These are phyloP conservation scores for Tulasnella sp. DNA, from an alignment of 768 basidiomycete species.

Conservation along the genomic window DNA sequence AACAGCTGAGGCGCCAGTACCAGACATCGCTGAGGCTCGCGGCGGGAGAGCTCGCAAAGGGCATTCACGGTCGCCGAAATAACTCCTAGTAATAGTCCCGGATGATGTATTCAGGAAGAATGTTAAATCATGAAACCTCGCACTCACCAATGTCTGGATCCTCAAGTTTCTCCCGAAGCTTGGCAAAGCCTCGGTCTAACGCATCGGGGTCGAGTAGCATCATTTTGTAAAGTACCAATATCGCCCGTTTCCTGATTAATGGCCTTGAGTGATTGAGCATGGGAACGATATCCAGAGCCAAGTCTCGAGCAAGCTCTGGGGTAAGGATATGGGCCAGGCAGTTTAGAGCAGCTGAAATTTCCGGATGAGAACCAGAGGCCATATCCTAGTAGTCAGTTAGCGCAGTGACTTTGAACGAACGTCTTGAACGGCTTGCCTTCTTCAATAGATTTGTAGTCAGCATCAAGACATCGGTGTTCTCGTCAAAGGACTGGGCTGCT, in stretches of 20 bases:
- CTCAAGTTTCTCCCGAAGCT: constrained; percentile 70
- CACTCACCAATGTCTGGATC: constrained; percentile 58
- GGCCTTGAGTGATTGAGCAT: constrained; percentile 86
- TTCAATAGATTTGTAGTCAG: constrained; percentile 91
- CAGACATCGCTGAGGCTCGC: constrained; percentile 69
- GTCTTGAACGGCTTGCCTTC: constrained; percentile 41
- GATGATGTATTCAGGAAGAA: background rate
- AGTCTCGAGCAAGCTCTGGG: constrained; percentile 80
- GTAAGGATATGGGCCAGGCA: constrained; percentile 79
- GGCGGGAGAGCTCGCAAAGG: constrained; percentile 79
- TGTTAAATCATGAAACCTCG: background rate
- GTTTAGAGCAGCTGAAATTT: constrained; percentile 64
- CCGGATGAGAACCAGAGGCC: constrained; percentile 52
- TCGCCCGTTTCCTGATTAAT: constrained; percentile 80
- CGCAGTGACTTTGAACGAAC: background rate
- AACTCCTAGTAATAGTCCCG: constrained; percentile 45
- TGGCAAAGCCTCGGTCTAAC: constrained; percentile 46
- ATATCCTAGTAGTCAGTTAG: constrained; percentile 49
- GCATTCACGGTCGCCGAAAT: constrained; percentile 92
- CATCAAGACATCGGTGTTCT: constrained; percentile 95
- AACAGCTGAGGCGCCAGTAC: constrained; percentile 86
- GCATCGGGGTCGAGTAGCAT: constrained; percentile 76
- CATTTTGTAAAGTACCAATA: constrained; percentile 71
- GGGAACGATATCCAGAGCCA: constrained; percentile 69
- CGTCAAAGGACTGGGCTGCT: constrained; percentile 78